Percentiles rank a stretch among this genome's conserved stretches.
These are phyloP conservation scores for Ramularia endophylla DNA, from an alignment of 2,329 filamentous ascomycete genomes.

Conservation along the genomic window DNA sequence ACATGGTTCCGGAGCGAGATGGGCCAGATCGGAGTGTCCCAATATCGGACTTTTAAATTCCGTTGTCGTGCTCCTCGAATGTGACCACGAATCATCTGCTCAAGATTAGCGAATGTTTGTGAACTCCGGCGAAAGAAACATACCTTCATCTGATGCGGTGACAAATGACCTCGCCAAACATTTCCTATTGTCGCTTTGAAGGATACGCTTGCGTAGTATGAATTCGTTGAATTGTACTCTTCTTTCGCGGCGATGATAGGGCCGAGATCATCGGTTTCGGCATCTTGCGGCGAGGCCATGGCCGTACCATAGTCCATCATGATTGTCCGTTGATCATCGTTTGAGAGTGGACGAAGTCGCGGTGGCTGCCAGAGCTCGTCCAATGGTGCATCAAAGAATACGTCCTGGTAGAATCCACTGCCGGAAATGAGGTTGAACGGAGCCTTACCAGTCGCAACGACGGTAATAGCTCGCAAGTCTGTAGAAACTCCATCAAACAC, in stretches of 20 bases:
- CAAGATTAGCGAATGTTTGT: too few relatives aligned
- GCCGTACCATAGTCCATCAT: too few relatives aligned
- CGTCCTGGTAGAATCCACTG: conserved; percentile 51
- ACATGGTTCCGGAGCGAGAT: conserved; percentile 47
- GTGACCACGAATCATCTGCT: conserved; percentile 45
- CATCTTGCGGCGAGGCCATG: conserved; percentile 43
- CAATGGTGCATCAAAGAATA: conserved; percentile 58
- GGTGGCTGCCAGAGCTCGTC: conserved; percentile 37
- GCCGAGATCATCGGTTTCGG: too few relatives aligned
- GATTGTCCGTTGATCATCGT: too few relatives aligned
- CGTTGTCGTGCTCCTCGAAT: conserved; percentile 46
- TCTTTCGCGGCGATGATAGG: conserved; percentile 30
- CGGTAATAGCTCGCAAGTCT: conserved; percentile 35
- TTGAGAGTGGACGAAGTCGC: too few relatives aligned
- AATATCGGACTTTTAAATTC: conserved; percentile 53
- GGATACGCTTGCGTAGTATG: conserved; percentile 60
- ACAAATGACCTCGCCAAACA: conserved; percentile 43
- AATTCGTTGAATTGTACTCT: conserved; percentile 51
- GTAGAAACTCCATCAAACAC: conserved; percentile 43
- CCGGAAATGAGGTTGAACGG: conserved; percentile 50
- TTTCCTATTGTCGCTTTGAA: conserved; percentile 49
- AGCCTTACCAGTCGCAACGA: conserved; percentile 45
- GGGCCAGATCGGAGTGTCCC: conserved; percentile 53
- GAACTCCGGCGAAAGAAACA: too few relatives aligned
- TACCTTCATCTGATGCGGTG: conserved; percentile 39